Conservation (phyloP, 345 rosid species). For the Camelina hispida region DNA sequence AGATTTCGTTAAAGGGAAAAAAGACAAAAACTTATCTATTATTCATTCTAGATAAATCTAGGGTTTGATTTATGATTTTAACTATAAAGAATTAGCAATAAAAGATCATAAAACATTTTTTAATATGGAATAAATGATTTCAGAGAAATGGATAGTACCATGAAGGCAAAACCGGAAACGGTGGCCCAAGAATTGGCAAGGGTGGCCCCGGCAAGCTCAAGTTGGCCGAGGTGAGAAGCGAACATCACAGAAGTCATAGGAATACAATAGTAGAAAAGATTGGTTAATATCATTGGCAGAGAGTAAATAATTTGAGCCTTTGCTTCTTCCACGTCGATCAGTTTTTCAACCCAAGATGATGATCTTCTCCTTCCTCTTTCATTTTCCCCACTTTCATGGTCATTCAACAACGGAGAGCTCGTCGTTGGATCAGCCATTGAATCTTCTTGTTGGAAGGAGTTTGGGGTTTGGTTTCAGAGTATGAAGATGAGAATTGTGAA, state of each 20-base stretch:
- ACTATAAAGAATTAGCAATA: too few species aligned
- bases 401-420: conserved; percentile 38
- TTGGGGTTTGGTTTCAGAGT: background rate
- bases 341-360: conserved; percentile 45
- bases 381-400: conserved; percentile 1
- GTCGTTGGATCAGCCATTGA: conserved; percentile 25
- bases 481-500: conserved; percentile 22
- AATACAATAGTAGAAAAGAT: conserved; percentile 56
- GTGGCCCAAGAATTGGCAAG: conserved; percentile 88
- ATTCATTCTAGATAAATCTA: background rate
- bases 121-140: background rate
- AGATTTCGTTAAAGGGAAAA: too few species aligned
- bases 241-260: conserved; percentile 79
- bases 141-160: conserved; percentile 50
- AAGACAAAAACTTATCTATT: background rate
- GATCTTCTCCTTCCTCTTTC: conserved; percentile 21
- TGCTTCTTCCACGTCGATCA: conserved; percentile 57
- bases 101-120: background rate
- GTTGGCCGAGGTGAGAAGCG: conserved; percentile 78
- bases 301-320: conserved; percentile 63
- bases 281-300: conserved; percentile 75
- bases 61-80: too few species aligned
- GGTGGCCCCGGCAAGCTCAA: conserved; percentile 81
- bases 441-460: conserved; percentile 15
- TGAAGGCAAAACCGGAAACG: conserved; percentile 76